Evolutionary conservation across 1,284 basidiomycete species (phyloP), one percentile per base, ranked within the genome.

Genomic region (Tilletiopsis washingtonensis): DNA sequence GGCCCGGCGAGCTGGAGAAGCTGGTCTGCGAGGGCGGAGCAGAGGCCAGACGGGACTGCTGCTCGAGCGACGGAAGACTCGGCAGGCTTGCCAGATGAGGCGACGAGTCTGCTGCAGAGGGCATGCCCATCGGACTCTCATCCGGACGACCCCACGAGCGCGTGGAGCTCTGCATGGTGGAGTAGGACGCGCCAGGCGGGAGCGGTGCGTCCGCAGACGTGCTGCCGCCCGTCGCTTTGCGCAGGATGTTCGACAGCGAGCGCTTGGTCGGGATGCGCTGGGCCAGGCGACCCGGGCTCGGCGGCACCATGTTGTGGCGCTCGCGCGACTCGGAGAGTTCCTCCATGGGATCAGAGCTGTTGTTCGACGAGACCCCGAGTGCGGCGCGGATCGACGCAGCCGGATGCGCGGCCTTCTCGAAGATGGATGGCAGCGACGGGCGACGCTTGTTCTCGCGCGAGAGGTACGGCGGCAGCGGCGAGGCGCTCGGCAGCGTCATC

Each of bases 381-480:
- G 63, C 65, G 15, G 60, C 58, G 6, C 65, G 59, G n/a, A 71
- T 32, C 7, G 61, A 56, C 7, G 59, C 56, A 24, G 61, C 67
- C 2, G 69, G 64, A 49, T 64, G 59, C 3, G 63, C 56, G 1
- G 67, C 67, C 48, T 61, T 67, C 23, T 68, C 69, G 3, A 69
- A 32, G 14, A 68, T 57, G 12, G 60, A 55, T 2, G 68, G 66
- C 14, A 71, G 45, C 9, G 60, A 64, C 0, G 62, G 58, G 11
- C 67, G 56, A 20, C 64, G 48, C 38, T 58, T 59, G 17, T 50
- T 53, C 21, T 61, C 57, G 14, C 14, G 40, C 23, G 51, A 5
- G 26, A 47, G 27, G 43, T 54, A 23, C 45, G 39, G 4, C n/a
- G 32, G 32, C 12, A 34, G 32, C 32, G 12, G 32, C 2, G 32